A percentile compares a stretch with the other conserved stretches of the same genome.
Evolutionary conservation across 2,329 filamentous ascomycete genomes (phyloP).

Genomic region (Lomentospora prolificans): DNA sequence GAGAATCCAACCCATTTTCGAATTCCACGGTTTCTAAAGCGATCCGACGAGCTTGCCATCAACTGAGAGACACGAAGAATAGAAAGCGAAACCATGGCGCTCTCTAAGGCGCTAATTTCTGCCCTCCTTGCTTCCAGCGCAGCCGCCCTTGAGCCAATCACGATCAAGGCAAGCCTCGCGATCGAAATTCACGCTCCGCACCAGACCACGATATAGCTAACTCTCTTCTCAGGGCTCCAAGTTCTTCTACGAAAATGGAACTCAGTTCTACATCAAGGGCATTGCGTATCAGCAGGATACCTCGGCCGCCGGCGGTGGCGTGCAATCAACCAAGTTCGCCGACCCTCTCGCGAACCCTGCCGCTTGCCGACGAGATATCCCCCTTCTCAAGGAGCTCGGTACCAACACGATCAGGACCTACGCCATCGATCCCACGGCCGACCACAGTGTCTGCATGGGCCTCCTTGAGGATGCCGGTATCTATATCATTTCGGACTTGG

Average conservation of each 20-base stretch:
- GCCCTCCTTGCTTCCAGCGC: slow-evolving; percentile 31
- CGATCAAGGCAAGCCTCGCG: slow-evolving; percentile 59
- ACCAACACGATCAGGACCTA: slow-evolving; percentile 96
- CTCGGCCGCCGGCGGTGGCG: slow-evolving; percentile 42
- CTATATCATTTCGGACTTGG: slow-evolving; percentile 88
- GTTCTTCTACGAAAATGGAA: slow-evolving; percentile 76
- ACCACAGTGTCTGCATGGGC: slow-evolving; percentile 81
- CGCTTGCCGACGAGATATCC: slow-evolving; percentile 76
- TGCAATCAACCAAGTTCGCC: slow-evolving; percentile 45
- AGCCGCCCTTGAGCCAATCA: slow-evolving; percentile 45
- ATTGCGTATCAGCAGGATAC: slow-evolving; percentile 88
- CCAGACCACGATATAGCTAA: slow-evolving; percentile 1
- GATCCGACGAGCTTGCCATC: too few relatives aligned
- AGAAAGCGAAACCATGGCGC: slow-evolving; percentile 20
- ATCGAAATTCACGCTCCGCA: neutral
- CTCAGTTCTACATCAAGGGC: slow-evolving; percentile 72
- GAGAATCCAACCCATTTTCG: too few relatives aligned
- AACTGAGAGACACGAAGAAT: too few relatives aligned
- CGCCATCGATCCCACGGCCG: slow-evolving; percentile 67
- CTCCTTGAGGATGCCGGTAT: slow-evolving; percentile 76
- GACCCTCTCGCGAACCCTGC: slow-evolving; percentile 71
- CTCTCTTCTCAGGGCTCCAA: slow-evolving; percentile 51
- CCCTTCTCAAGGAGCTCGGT: slow-evolving; percentile 63
- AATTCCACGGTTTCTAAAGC: too few relatives aligned
- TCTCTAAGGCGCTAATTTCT: slow-evolving; percentile 23